Conservation (phyloP, 2,329 filamentous ascomycete genomes). For the Nemania serpens region DNA sequence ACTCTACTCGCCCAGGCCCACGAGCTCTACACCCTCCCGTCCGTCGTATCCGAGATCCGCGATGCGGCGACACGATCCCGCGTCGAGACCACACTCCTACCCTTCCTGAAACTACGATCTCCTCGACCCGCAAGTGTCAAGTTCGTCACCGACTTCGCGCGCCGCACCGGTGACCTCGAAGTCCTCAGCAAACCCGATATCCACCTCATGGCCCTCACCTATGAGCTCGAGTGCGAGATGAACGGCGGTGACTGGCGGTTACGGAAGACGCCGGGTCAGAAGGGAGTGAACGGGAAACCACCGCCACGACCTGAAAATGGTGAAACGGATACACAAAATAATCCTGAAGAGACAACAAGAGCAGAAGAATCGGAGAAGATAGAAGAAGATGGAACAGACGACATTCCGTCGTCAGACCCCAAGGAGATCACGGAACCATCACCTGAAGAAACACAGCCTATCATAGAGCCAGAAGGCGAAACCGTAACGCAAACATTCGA, state of each 20-base stretch:
- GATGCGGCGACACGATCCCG: slow-evolving; percentile 80
- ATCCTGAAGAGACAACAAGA: background rate
- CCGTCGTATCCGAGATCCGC: slow-evolving; percentile 85
- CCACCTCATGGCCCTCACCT: slow-evolving; percentile 85
- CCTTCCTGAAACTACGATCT: slow-evolving; percentile 78
- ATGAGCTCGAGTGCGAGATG: slow-evolving; percentile 90
- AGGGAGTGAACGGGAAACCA: slow-evolving; percentile 72
- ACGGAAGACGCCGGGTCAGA: slow-evolving; percentile 78
- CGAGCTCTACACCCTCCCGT: slow-evolving; percentile 79
- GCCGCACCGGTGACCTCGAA: slow-evolving; percentile 84
- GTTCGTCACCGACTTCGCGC: slow-evolving; percentile 81
- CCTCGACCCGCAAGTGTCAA: slow-evolving; percentile 79
- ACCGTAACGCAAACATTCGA: slow-evolving; percentile 33
- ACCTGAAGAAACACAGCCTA: slow-evolving; percentile 22
- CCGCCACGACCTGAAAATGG: slow-evolving; percentile 53
- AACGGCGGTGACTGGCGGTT: slow-evolving; percentile 90
- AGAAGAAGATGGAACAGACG: slow-evolving; percentile 20
- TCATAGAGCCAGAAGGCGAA: slow-evolving; percentile 31
- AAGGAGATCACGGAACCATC: background rate
- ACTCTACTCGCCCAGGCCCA: slow-evolving; percentile 79
- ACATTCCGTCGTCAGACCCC: background rate
- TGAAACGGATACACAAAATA: slow-evolving; percentile 32
- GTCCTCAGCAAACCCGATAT: slow-evolving; percentile 90
- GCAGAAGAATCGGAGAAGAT: slow-evolving; percentile 8
- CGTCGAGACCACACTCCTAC: slow-evolving; percentile 81